These are phyloP conservation scores for Colletotrichum camelliae DNA, from an alignment of 2,329 filamentous ascomycete species.

Conservation along the genomic window DNA sequence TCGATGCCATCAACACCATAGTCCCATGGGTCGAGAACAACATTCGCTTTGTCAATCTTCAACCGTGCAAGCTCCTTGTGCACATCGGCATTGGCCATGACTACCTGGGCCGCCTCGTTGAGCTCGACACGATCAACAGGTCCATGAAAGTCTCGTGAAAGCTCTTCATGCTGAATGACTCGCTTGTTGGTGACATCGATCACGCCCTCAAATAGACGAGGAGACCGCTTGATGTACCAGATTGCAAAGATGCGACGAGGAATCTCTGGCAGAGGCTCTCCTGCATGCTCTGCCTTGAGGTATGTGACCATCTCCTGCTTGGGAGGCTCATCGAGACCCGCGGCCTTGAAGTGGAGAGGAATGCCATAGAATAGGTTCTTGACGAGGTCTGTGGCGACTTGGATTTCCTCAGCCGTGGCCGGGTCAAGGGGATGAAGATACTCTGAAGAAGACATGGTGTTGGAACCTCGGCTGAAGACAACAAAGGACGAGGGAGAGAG, in stretches of 20 bases:
- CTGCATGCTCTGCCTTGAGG: background rate
- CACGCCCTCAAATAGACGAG: background rate
- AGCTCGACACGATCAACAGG: background rate
- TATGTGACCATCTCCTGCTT: background rate
- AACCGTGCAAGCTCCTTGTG: background rate
- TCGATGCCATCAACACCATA: background rate
- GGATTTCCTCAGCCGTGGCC: background rate
- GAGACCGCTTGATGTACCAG: background rate
- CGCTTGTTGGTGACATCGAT: background rate
- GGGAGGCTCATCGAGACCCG: background rate
- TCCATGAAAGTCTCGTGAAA: background rate
- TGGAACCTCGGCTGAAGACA: background rate
- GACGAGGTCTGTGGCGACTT: background rate
- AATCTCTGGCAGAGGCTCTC: background rate
- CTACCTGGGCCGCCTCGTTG: background rate
- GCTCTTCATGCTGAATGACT: background rate
- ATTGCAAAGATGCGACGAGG: background rate
- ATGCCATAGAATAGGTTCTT: background rate
- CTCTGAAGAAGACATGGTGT: background rate
- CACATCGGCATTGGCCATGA: background rate
- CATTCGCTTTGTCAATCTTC: background rate
- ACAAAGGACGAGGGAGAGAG: background rate
- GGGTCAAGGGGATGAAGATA: background rate
- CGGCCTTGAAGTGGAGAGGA: background rate
- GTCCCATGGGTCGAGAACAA: background rate